Base-by-base conservation (phyloP, 192 early-diverging fungal species). In the Coemansia sp. region DNA sequence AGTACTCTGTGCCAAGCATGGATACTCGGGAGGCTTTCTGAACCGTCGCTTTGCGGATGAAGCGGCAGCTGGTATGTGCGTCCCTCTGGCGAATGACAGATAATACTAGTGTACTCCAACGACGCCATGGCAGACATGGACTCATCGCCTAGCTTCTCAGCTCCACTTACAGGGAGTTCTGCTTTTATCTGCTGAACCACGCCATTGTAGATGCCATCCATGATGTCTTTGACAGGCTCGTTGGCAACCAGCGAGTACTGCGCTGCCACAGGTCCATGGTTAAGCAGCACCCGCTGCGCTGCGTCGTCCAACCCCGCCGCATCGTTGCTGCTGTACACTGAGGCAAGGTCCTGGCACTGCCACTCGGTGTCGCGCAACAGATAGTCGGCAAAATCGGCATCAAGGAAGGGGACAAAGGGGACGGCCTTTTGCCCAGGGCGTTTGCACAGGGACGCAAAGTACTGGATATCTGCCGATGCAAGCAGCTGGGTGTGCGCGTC, bases 331-430 rank as follows among this genome's bases (percentile, higher is more conserved):
- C 59, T 66, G 9, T 88, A 85, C 35, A 98, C 89, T 26, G 93
- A 90, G 51, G 89, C 89, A 10, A 97, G 74, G 52, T 96, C 90
- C 70, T 94, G 92, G 24, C 89, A 87, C 82, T 94, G 94, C 91
- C 91, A 92, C 30, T 92, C 83, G 18, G 92, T 88, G 71, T 97
- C 95, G 88, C 92, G 92, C 88, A 95, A 93, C 85, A 97, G 90
- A 91, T 94, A 97, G 53, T 91, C 86, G 71, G 91, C 92, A 83
- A 98, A 94, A 76, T 92, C 90, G 60, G 89, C 90, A 72, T 96
- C 94, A 20, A 98, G 75, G 15, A 91, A 85, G 3, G 95, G 93
- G 43, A 98, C 92, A 84, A 95, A 98, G 30, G 96, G 92, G 26
- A 95, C 91, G 14, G 95, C 43, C 83, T 94, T 95, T 71, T 92